Evolutionary conservation across 2,329 filamentous ascomycete genomes (phyloP).

Genomic region (Claviceps maximensis): DNA sequence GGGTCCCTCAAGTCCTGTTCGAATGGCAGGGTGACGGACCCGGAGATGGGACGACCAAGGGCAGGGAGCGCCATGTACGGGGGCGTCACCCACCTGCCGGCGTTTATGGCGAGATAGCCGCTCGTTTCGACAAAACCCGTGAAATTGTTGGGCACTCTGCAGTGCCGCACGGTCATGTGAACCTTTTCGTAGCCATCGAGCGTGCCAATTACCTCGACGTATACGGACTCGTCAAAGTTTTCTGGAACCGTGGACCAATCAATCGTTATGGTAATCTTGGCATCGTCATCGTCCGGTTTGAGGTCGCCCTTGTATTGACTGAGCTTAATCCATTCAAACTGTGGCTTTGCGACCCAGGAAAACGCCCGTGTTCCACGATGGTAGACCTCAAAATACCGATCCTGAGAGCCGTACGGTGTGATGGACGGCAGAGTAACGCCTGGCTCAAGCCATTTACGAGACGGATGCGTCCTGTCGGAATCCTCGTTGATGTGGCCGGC

Average conservation of each 20-base stretch:
- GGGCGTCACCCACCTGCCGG: slow-evolving; percentile 12
- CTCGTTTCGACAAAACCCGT: slow-evolving; percentile 21
- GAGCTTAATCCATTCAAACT: slow-evolving; percentile 22
- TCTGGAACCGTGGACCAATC: slow-evolving; percentile 25
- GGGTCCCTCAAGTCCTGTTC: slow-evolving; percentile 8
- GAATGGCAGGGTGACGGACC: slow-evolving; percentile 11
- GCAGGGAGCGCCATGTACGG: slow-evolving; percentile 18
- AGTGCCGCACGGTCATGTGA: slow-evolving; percentile 13
- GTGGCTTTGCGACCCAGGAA: slow-evolving; percentile 16
- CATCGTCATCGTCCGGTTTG: slow-evolving; percentile 18
- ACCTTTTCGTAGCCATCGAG: slow-evolving; percentile 24
- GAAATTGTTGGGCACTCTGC: slow-evolving; percentile 18
- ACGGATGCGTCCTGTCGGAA: slow-evolving; percentile 35
- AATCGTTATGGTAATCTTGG: slow-evolving; percentile 17
- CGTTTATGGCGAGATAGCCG: slow-evolving; percentile 22
- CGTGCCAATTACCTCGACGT: slow-evolving; percentile 22
- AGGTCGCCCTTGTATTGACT: slow-evolving; percentile 17
- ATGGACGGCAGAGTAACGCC: slow-evolving; percentile 18
- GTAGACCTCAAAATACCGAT: slow-evolving; percentile 23
- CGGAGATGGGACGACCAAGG: slow-evolving; percentile 15
- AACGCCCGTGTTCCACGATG: slow-evolving; percentile 18
- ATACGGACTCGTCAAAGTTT: slow-evolving; percentile 28
- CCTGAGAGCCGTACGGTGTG: slow-evolving; percentile 18
- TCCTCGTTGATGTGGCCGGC: slow-evolving; percentile 35
- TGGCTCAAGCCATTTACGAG: slow-evolving; percentile 17